phyloP scores from a whole-genome alignment of 495 filamentous ascomycete genomes.

The Aspergillus heteromorphus region DNA sequence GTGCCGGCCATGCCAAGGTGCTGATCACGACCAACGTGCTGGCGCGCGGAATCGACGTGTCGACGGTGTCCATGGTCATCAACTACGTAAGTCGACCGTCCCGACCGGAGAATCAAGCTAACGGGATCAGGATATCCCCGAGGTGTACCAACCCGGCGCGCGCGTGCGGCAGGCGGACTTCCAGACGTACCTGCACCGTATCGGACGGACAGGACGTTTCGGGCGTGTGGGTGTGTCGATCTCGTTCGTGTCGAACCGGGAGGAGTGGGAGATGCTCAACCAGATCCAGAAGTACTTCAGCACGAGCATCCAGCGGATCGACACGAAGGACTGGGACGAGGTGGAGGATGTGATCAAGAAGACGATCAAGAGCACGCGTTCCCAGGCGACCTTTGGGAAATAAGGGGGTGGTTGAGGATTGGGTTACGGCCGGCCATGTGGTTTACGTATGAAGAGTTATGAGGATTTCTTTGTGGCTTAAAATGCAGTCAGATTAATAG shows the following conservation, averaged over 20 bases:
- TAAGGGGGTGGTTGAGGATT: constrained; percentile 2
- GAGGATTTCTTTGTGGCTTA: constrained; percentile 20
- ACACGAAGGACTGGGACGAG: constrained; percentile 74
- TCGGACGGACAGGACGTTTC: constrained; percentile 94
- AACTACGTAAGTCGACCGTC: constrained; percentile 61
- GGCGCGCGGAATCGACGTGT: constrained; percentile 94
- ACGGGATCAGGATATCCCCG: constrained; percentile 51
- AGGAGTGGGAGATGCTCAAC: constrained; percentile 68
- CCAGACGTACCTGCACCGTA: constrained; percentile 97
- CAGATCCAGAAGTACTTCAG: constrained; percentile 70
- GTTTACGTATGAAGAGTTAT: constrained; percentile 28
- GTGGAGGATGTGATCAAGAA: constrained; percentile 78
- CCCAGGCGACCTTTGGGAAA: constrained; percentile 50
- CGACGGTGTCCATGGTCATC: constrained; percentile 93
- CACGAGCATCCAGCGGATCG: constrained; percentile 51
- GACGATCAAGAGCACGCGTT: constrained; percentile 74
- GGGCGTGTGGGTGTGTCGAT: constrained; percentile 96
- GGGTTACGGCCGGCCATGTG: constrained; percentile 9
- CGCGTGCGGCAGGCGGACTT: constrained; percentile 56
- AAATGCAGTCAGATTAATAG: constrained; percentile 21
- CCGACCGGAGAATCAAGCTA: not conserved
- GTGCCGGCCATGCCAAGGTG: constrained; percentile 83
- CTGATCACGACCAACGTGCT: constrained; percentile 98
- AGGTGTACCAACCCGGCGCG: constrained; percentile 20
- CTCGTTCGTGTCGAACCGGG: constrained; percentile 77